Conservation (phyloP, 257 asterid species). For the Solanum corneliomulleri region DNA sequence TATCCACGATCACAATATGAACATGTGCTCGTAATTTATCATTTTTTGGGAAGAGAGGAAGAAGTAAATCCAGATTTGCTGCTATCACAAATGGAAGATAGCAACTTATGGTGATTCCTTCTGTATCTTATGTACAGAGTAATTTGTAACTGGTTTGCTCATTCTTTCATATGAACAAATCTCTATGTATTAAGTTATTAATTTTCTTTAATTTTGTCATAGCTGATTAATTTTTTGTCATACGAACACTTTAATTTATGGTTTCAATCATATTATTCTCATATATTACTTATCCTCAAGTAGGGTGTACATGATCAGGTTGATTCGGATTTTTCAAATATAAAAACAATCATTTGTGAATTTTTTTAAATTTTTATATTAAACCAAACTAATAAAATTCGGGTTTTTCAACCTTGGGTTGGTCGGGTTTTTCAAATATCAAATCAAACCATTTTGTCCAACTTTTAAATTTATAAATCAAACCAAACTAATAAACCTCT, state of each 20-base stretch:
- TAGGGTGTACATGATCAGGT: no score
- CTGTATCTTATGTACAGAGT: background rate
- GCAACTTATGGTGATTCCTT: background rate
- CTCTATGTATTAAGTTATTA: background rate
- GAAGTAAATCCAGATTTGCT: background rate
- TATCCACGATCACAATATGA: background rate
- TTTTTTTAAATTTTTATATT: no score
- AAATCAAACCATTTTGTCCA: no score
- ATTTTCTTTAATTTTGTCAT: background rate
- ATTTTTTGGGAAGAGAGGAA: background rate
- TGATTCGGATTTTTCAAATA: no score
- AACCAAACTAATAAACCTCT: no score
- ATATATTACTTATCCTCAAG: background rate
- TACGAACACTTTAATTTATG: background rate
- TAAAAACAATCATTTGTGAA: no score
- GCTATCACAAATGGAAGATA: background rate
- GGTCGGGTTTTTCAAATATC: no score
- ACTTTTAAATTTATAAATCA: no score
- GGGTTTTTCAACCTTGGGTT: no score
- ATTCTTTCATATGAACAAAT: background rate
- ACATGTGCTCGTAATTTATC: background rate
- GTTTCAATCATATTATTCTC: background rate
- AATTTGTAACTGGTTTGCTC: background rate
- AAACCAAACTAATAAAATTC: no score
- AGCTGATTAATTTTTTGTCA: background rate